Percentiles rank a stretch among this genome's conserved stretches.
phyloP scores from a whole-genome alignment of 176 grass and related monocot genomes.

The Triticum timopheevii region DNA sequence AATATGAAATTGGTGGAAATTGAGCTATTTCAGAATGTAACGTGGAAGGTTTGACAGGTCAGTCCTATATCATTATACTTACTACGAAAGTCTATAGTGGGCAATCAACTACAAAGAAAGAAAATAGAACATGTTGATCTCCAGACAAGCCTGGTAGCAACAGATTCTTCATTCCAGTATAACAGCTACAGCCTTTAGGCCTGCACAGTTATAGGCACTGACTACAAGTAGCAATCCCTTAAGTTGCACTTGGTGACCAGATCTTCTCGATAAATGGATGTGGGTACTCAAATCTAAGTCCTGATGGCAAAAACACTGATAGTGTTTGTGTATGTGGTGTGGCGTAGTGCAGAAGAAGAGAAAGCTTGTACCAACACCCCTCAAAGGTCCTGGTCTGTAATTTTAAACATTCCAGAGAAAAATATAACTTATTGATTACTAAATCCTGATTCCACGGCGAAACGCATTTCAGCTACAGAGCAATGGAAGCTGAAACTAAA shows the following conservation, averaged over 20 bases:
- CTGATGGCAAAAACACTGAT: background rate
- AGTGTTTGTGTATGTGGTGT: background rate
- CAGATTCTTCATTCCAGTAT: background rate
- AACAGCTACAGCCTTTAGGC: background rate
- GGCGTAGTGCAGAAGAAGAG: background rate
- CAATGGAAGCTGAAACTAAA: background rate
- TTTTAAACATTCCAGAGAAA: background rate
- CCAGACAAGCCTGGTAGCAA: background rate
- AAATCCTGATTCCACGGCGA: background rate
- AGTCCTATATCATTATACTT: background rate
- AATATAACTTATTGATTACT: background rate
- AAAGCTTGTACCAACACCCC: conserved; percentile 2
- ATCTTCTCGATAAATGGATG: background rate
- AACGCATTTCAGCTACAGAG: background rate
- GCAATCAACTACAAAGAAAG: background rate
- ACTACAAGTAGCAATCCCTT: background rate
- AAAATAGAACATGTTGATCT: background rate
- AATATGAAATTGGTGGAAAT: background rate
- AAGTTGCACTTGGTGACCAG: background rate
- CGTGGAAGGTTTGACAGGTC: background rate
- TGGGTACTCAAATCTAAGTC: background rate
- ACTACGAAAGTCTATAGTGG: background rate
- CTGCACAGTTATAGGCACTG: background rate
- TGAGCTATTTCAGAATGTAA: background rate
- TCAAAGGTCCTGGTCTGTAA: background rate